Conservation (phyloP, 164 flowering plant genomes). For the Umbilicus rupestris region DNA sequence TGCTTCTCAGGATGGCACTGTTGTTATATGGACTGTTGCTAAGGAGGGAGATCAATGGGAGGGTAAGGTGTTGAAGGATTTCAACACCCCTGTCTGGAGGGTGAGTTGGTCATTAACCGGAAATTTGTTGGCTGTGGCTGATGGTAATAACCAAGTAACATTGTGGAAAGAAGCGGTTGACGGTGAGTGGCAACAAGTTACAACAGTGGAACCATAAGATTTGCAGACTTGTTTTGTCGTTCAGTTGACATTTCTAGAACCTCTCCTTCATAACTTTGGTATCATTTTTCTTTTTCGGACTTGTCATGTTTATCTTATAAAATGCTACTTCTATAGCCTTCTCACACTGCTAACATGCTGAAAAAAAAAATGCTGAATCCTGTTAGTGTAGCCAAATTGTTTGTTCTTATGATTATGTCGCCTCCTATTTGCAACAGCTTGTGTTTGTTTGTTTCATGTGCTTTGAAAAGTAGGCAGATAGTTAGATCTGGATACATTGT, state of each 20-base stretch:
- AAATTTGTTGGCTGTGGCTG: conserved; percentile 27
- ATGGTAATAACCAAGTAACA: conserved; percentile 23
- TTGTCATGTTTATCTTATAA: neutral
- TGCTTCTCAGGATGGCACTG: conserved; percentile 27
- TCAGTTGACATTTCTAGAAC: neutral
- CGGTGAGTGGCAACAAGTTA: conserved; percentile 28
- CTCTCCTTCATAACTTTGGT: neutral
- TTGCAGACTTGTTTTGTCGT: neutral
- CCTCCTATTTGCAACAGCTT: too few relatives aligned
- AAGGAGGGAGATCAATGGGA: conserved; percentile 30
- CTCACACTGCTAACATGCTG: too few relatives aligned
- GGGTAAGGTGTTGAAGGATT: conserved; percentile 26
- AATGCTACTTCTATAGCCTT: too few relatives aligned
- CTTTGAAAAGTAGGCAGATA: too few relatives aligned
- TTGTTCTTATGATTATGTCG: too few relatives aligned
- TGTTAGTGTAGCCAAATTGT: too few relatives aligned
- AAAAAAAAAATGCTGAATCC: too few relatives aligned
- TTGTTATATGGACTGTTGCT: conserved; percentile 27
- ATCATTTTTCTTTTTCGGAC: neutral
- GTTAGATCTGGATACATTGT: too few relatives aligned
- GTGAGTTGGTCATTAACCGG: conserved; percentile 30
- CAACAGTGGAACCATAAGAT: conserved; percentile 13
- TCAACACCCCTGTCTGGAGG: conserved; percentile 19
- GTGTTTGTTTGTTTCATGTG: too few relatives aligned
- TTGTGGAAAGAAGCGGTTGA: conserved; percentile 30